These are phyloP conservation scores for Fusarium sp. DNA, from an alignment of 2,329 filamentous ascomycete genomes.

Conservation along the genomic window DNA sequence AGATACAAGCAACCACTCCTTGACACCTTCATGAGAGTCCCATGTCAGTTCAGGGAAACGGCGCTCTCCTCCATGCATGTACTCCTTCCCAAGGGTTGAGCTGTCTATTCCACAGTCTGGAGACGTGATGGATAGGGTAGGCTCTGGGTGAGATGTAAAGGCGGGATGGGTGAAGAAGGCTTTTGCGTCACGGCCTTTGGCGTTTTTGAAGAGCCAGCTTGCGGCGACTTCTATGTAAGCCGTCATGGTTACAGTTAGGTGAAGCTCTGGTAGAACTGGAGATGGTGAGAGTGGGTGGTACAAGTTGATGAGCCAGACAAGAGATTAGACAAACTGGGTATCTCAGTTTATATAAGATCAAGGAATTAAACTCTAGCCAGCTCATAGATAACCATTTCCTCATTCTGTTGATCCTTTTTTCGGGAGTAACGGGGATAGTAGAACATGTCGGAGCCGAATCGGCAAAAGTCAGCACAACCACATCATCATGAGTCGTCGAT, in stretches of 20 bases:
- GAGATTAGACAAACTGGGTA: not conserved
- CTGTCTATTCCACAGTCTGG: slow-evolving; percentile 55
- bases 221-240: slow-evolving; percentile 51
- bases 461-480: slow-evolving; percentile 19
- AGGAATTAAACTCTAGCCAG: not conserved
- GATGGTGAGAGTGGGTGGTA: not conserved
- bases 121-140: slow-evolving; percentile 54
- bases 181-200: slow-evolving; percentile 53
- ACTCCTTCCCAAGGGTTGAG: slow-evolving; percentile 50
- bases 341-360: not conserved
- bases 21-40: slow-evolving; percentile 51
- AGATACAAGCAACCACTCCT: slow-evolving; percentile 59
- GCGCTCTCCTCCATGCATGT: slow-evolving; percentile 54
- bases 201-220: slow-evolving; percentile 55
- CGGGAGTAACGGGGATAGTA: slow-evolving; percentile 37
- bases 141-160: slow-evolving; percentile 49
- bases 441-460: slow-evolving; percentile 35
- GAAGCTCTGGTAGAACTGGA: not conserved
- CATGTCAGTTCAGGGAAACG: slow-evolving; percentile 57
- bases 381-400: not conserved
- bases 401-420: not conserved
- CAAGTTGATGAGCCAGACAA: not conserved
- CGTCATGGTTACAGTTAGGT: slow-evolving; percentile 27
- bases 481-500: not conserved
- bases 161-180: slow-evolving; percentile 52